Percentiles rank a stretch among this genome's conserved stretches.
Conservation (phyloP, 2,329 filamentous ascomycete species). For the Cladosporium sp. region DNA sequence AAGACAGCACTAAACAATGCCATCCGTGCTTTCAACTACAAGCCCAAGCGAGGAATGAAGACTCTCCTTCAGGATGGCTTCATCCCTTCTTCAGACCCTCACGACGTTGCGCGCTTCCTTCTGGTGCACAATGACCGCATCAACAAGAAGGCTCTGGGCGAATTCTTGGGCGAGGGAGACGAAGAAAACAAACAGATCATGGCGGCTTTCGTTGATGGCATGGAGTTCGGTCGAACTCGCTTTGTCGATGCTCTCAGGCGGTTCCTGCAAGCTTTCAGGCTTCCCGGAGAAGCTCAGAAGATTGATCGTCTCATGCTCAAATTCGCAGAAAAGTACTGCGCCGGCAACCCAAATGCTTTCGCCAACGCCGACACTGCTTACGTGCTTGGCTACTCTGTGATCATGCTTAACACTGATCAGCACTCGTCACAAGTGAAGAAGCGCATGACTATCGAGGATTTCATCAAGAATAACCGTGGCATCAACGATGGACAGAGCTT, state of each 20-base stretch:
- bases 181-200: conserved; percentile 92
- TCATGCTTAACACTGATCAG: conserved; percentile 91
- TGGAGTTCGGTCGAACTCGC: conserved; percentile 87
- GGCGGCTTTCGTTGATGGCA: conserved; percentile 93
- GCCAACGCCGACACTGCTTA: conserved; percentile 98
- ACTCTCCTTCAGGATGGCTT: conserved; percentile 78
- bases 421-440: conserved; percentile 84
- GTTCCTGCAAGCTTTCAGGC: conserved; percentile 89
- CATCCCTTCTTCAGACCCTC: conserved; percentile 71
- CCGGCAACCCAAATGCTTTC: conserved; percentile 93
- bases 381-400: conserved; percentile 91
- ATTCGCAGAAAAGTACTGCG: conserved; percentile 93
- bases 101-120: conserved; percentile 81
- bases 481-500: conserved; percentile 96
- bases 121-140: conserved; percentile 69
- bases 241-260: conserved; percentile 90
- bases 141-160: conserved; percentile 88
- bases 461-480: conserved; percentile 97
- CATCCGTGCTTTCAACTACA: conserved; percentile 92
- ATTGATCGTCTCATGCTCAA: conserved; percentile 99
- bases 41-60: conserved; percentile 91
- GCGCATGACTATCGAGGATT: conserved; percentile 93
- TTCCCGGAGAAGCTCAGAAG: conserved; percentile 95
- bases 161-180: conserved; percentile 92
- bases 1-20: conserved; percentile 91